Conservation (phyloP, 192 early-diverging fungal genomes). For the Podila epicladia region DNA sequence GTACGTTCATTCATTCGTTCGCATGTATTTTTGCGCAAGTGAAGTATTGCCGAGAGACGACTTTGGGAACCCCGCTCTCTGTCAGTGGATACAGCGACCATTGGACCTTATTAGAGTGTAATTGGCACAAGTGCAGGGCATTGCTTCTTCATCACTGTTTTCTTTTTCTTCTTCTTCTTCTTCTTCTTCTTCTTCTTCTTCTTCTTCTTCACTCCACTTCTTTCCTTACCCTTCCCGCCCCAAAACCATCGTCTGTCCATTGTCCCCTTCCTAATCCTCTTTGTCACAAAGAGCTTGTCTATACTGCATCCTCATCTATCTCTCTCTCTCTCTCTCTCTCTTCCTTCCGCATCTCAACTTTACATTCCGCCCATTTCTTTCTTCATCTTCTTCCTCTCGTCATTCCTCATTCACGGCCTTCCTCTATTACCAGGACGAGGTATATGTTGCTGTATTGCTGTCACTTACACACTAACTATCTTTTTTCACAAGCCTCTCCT, state of each 20-base stretch:
- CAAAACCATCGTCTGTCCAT: not conserved
- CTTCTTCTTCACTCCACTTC: constrained; percentile 5
- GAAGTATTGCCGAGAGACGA: not conserved
- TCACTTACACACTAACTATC: too few relatives aligned
- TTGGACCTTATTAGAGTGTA: not conserved
- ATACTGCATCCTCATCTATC: not conserved
- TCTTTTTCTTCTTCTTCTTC: constrained; percentile 1
- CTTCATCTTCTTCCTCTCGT: too few relatives aligned
- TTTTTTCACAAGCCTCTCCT: too few relatives aligned
- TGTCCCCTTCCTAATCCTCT: not conserved
- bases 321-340: not conserved
- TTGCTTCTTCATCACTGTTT: not conserved
- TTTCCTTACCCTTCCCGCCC: not conserved
- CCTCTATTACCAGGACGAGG: too few relatives aligned
- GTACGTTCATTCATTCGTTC: not conserved
- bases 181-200: not conserved
- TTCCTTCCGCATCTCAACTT: not conserved
- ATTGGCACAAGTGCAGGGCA: not conserved
- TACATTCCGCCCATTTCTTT: too few relatives aligned
- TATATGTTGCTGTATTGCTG: too few relatives aligned
- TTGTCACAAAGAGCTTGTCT: not conserved
- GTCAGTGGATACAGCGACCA: not conserved
- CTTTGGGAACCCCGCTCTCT: not conserved
- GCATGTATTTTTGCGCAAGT: constrained; percentile 6
- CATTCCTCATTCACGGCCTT: too few relatives aligned